phyloP scores from a whole-genome alignment of 441 rosid species.

The Adansonia rubrostipa region DNA sequence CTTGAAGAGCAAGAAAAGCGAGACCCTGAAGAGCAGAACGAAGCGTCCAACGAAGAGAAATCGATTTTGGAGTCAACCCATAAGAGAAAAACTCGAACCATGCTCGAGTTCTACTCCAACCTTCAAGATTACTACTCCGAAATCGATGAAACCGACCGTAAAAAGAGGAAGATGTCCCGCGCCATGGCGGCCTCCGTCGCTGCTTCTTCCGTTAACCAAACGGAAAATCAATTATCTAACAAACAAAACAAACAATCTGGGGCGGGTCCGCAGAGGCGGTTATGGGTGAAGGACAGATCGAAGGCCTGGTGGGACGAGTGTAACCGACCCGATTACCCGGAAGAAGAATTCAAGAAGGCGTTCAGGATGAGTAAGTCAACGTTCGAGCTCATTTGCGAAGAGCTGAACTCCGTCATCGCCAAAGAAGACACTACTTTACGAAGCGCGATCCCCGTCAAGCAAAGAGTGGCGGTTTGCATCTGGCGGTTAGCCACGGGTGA shows the following conservation, averaged over 20 bases:
- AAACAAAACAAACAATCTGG: constrained; percentile 28
- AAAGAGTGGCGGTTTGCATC: constrained; percentile 79
- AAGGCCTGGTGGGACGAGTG: constrained; percentile 87
- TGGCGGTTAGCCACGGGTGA: constrained; percentile 83
- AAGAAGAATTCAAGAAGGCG: constrained; percentile 63
- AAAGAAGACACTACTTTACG: constrained; percentile 76
- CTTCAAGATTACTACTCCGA: constrained; percentile 51
- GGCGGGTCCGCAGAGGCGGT: constrained; percentile 64
- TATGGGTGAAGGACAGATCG: constrained; percentile 79
- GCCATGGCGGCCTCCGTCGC: constrained; percentile 48
- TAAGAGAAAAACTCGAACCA: constrained; percentile 53
- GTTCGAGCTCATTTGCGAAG: constrained; percentile 68
- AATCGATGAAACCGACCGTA: constrained; percentile 44
- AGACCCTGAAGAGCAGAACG: constrained; percentile 41
- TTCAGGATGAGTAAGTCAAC: constrained; percentile 72
- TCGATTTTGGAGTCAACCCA: constrained; percentile 51
- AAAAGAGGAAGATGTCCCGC: constrained; percentile 55
- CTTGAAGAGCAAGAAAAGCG: constrained; percentile 66
- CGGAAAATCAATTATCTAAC: neutral
- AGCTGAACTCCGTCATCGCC: constrained; percentile 65
- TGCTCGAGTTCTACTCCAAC: constrained; percentile 62
- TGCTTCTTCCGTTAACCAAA: neutral
- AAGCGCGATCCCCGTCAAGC: constrained; percentile 76
- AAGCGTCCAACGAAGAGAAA: constrained; percentile 47
- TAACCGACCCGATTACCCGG: constrained; percentile 63